phyloP scores from a whole-genome alignment of 1,284 basidiomycete species.

The Sporisorium sorghi region DNA sequence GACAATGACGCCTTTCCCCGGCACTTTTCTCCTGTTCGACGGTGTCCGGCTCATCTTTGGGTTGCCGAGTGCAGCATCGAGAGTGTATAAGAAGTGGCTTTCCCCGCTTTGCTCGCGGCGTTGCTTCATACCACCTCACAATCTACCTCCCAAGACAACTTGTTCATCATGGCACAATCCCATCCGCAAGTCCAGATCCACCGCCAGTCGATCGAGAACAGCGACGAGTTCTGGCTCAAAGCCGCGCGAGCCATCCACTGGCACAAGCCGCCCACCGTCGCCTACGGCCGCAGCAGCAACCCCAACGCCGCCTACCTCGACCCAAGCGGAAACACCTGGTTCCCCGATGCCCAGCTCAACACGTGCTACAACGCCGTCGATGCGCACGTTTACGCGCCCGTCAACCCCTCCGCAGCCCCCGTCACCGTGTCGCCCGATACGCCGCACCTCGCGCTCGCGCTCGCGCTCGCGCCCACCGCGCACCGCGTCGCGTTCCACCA shows the following conservation, averaged over 20 bases:
- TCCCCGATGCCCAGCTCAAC: conserved; percentile 55
- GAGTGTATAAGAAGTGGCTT: background rate
- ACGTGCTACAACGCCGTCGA: conserved; percentile 54
- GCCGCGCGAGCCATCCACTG: conserved; percentile 56
- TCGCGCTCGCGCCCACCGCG: conserved; percentile 41
- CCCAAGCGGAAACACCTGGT: conserved; percentile 49
- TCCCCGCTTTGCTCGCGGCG: background rate
- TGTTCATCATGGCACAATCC: conserved; percentile 11
- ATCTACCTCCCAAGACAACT: background rate
- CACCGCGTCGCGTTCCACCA: conserved; percentile 55
- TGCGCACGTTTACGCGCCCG: conserved; percentile 43
- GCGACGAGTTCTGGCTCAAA: conserved; percentile 55
- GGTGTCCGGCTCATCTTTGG: background rate
- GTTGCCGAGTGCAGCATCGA: too few species aligned
- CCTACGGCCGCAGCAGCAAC: conserved; percentile 48
- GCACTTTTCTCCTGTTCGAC: too few species aligned
- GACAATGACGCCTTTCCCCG: too few species aligned
- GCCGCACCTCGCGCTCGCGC: conserved; percentile 49
- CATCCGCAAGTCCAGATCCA: conserved; percentile 57
- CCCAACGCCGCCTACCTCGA: conserved; percentile 30
- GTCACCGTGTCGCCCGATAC: conserved; percentile 54
- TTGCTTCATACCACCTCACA: conserved; percentile 2
- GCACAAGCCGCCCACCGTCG: conserved; percentile 52
- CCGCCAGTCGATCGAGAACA: conserved; percentile 45
- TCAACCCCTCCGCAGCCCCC: conserved; percentile 28